phyloP scores from a whole-genome alignment of 148 eudicot species.

The Drosera capensis region DNA sequence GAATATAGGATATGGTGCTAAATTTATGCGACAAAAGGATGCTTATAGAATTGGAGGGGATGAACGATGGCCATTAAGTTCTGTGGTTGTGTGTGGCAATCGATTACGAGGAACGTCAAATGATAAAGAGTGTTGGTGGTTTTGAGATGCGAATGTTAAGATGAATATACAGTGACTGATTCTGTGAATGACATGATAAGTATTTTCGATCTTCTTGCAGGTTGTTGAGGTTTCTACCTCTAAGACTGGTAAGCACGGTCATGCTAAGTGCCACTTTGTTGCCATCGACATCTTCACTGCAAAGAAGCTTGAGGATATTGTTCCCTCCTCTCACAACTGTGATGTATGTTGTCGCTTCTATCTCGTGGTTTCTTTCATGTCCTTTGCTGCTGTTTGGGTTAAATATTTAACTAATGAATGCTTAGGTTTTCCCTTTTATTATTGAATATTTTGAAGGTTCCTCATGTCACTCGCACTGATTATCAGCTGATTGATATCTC shows the following conservation, averaged over 20 bases:
- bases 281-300: constrained; percentile 67
- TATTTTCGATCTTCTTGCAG: constrained; percentile 12
- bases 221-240: constrained; percentile 87
- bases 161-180: no score
- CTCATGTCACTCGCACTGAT: constrained; percentile 57
- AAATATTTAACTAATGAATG: no score
- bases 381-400: no score
- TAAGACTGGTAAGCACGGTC: constrained; percentile 85
- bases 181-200: no score
- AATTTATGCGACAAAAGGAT: no score
- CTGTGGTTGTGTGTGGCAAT: no score
- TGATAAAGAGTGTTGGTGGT: no score
- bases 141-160: no score
- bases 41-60: no score
- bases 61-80: no score
- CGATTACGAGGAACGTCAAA: no score
- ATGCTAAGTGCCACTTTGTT: constrained; percentile 72
- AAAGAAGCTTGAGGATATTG: constrained; percentile 74
- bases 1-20: no score
- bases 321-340: constrained; percentile 73
- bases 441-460: constrained; percentile 28
- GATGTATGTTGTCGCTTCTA: constrained; percentile 22
- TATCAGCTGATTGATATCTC: constrained; percentile 72
- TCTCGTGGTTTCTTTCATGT: neutral
- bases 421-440: neutral